Evolutionary conservation across 192 early-diverging fungal genomes (phyloP).

Genomic region (Dissophora ornata): DNA sequence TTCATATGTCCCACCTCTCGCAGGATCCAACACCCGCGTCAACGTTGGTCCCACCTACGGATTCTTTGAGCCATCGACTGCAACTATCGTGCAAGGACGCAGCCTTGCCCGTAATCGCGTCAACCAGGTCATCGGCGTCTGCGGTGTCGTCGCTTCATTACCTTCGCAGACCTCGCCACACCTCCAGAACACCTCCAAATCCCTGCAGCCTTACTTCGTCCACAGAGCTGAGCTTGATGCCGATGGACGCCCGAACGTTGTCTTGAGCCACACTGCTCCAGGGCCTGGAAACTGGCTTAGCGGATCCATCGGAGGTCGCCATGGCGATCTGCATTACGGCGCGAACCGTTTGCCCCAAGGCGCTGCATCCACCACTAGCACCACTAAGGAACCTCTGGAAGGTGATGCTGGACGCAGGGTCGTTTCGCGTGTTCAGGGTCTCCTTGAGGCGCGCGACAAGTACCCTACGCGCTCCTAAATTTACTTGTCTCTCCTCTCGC

Average conservation of each 20-base stretch:
- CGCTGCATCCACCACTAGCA: neutral
- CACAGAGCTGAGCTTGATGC: constrained; percentile 63
- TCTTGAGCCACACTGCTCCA: constrained; percentile 27
- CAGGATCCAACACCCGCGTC: constrained; percentile 39
- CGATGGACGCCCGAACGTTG: constrained; percentile 61
- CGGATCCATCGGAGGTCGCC: neutral
- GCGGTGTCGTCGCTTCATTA: constrained; percentile 69
- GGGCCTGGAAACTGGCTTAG: constrained; percentile 16
- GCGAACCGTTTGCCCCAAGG: constrained; percentile 22
- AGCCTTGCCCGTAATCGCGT: constrained; percentile 59
- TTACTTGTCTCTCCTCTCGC: neutral
- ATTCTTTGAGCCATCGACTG: constrained; percentile 43
- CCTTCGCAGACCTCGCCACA: constrained; percentile 50
- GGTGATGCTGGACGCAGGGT: constrained; percentile 14
- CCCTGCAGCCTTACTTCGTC: constrained; percentile 69
- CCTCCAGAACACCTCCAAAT: constrained; percentile 56
- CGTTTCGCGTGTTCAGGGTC: constrained; percentile 36
- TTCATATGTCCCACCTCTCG: neutral
- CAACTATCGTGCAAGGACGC: constrained; percentile 72
- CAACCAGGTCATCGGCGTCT: constrained; percentile 70
- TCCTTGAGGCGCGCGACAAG: constrained; percentile 41
- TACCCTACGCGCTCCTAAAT: constrained; percentile 15
- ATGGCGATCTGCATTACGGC: constrained; percentile 9
- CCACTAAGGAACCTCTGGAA: neutral
- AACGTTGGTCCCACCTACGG: constrained; percentile 55